Base-by-base conservation (phyloP, 2,329 filamentous ascomycete genomes). In the Blastomyces emzantsi region DNA sequence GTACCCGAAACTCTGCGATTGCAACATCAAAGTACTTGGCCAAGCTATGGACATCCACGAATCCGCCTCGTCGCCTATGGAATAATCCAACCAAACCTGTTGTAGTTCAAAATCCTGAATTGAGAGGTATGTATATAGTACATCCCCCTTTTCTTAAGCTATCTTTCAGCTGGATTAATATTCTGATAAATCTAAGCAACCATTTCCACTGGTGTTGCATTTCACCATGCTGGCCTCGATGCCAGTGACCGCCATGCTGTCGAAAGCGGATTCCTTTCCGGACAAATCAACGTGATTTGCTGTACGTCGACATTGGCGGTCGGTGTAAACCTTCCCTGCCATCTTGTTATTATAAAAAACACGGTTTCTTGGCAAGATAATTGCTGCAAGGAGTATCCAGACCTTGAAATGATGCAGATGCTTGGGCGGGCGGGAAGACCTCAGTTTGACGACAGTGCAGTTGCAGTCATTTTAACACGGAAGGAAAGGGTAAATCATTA, bases 401-500 rank as follows among this genome's bases (percentile, higher is more conserved):
- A 94, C 71, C 79, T 95, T 5, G 90, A 95, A 68, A 83, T 93
- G 66, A 93, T 93, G 87, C 90, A 96, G 70, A 95, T 96, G 90
- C 83, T 95, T 59, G 90, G 90, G 7, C 85, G 90, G 66, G 90
- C 90, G 60, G 90, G 91, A 1, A 82, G 90, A 25, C 90, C 91
- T 6, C 91, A 95, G 70, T 95, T 92, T 66, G 91, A 93, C 69
- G 82, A 85, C 60, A 89, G 79, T 64, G 90, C 89, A 2, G 82
- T 86, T 49, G 91, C 89, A 13, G 86, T 94, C 19, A 92, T 96
- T 62, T 85, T 96, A 78, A 94, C 90, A 0, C 83, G 84, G 30
- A 78, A 81, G n/a, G 78, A 85, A 4, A 88, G 87, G 60, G 83
- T 85, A 6, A 70, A 80, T 1, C 81, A 84, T 60, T 95, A 94